phyloP scores from a whole-genome alignment of 345 rosid genomes.

The Eucalyptus tenuipes region DNA sequence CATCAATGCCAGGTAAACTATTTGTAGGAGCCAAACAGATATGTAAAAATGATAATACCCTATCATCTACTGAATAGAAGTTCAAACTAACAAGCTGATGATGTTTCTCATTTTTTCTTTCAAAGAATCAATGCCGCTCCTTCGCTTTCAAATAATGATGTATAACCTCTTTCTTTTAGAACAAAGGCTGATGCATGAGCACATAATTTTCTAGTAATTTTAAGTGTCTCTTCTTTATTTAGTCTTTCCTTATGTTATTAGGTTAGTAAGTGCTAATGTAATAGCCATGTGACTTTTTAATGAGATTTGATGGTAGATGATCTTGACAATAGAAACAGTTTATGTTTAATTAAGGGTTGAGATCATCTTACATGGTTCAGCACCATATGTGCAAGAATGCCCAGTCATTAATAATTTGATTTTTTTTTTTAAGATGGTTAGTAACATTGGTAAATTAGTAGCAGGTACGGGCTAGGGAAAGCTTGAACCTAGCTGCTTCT shows the following conservation, averaged over 20 bases:
- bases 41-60: background rate
- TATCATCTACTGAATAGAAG: background rate
- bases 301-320: background rate
- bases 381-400: background rate
- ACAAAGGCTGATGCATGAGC: background rate
- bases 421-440: background rate
- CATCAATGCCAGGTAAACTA: background rate
- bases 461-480: background rate
- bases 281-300: background rate
- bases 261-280: background rate
- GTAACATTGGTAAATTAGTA: background rate
- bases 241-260: background rate
- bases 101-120: background rate
- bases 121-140: background rate
- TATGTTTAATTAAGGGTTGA: background rate
- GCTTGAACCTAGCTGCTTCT: background rate
- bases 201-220: background rate
- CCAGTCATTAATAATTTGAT: background rate
- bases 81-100: background rate
- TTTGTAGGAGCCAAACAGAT: background rate
- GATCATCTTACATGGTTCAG: background rate
- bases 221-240: background rate
- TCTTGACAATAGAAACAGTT: background rate
- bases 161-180: background rate
- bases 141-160: background rate